A percentile compares a stretch with the other conserved stretches of the same genome.
Conservation (phyloP, 179 eudicot species). For the Actinidia arguta region DNA sequence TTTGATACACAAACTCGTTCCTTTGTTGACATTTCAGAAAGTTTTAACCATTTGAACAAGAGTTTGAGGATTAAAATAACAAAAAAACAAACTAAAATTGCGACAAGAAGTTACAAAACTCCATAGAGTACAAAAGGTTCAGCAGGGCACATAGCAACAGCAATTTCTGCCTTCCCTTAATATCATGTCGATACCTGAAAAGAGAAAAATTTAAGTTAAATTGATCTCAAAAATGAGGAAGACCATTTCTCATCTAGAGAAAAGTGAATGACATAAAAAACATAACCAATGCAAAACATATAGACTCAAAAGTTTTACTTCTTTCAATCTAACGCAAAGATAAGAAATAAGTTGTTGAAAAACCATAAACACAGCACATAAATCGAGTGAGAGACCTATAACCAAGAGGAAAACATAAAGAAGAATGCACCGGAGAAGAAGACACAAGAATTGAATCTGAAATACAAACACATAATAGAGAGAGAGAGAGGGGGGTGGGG, state of each 20-base stretch:
- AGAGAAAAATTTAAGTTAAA: neutral
- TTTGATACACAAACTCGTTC: neutral
- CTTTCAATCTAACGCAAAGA: no score
- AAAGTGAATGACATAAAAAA: neutral
- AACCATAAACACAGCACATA: no score
- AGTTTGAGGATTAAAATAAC: slow-evolving; percentile 11
- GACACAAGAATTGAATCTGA: no score
- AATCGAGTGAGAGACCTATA: no score
- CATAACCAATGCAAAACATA: neutral
- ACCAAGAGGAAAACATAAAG: no score
- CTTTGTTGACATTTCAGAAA: neutral
- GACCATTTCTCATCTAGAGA: neutral
- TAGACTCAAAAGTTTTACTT: no score
- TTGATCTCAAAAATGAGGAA: neutral
- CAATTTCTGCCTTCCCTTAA: slow-evolving; percentile 93
- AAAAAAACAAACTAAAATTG: neutral
- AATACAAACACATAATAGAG: neutral
- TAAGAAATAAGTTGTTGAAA: no score
- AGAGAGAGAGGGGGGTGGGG: neutral
- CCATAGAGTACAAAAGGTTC: slow-evolving; percentile 97
- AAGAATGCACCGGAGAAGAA: no score
- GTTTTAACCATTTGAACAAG: neutral
- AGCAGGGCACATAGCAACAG: slow-evolving; percentile 93
- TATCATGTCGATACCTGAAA: slow-evolving; percentile 83
- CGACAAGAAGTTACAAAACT: slow-evolving; percentile 47